These are phyloP conservation scores for Boletus tomentosulus DNA, from an alignment of 768 basidiomycete genomes.

Conservation along the genomic window DNA sequence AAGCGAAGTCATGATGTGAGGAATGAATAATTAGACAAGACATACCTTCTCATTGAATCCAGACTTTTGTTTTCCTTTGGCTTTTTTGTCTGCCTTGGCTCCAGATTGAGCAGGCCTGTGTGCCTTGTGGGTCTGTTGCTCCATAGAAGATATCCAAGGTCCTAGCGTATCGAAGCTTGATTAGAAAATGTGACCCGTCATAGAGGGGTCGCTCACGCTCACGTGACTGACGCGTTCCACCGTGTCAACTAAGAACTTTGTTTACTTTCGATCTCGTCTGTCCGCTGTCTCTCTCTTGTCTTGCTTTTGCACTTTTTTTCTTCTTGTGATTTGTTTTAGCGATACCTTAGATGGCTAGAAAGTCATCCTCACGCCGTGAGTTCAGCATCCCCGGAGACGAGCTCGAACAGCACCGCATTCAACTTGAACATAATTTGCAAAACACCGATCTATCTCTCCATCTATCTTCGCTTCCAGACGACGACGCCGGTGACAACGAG, in stretches of 20 bases:
- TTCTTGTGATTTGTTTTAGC: constrained; percentile 17
- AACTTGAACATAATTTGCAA: constrained; percentile 75
- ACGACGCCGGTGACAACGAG: constrained; percentile 41
- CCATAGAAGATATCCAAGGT: constrained; percentile 41
- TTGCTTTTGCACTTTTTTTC: constrained; percentile 9
- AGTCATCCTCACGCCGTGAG: constrained; percentile 32
- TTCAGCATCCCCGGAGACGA: constrained; percentile 66
- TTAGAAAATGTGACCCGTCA: too few species aligned
- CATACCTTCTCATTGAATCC: constrained; percentile 88
- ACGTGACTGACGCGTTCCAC: constrained; percentile 27
- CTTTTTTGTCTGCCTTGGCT: constrained; percentile 72
- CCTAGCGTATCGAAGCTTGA: background rate
- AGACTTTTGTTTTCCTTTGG: constrained; percentile 63
- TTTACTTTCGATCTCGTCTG: constrained; percentile 11
- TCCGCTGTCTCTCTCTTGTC: constrained; percentile 5
- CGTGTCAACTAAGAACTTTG: constrained; percentile 9
- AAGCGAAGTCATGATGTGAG: background rate
- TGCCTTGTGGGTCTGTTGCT: constrained; percentile 75
- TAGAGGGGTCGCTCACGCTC: constrained; percentile 9
- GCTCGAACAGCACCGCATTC: constrained; percentile 71
- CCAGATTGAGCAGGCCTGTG: constrained; percentile 76
- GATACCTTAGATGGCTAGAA: constrained; percentile 23
- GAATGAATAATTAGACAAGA: background rate
- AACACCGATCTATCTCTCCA: constrained; percentile 69
- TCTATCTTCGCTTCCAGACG: constrained; percentile 51